These are phyloP conservation scores for Termitomyces sp. DNA, from an alignment of 768 basidiomycete genomes.

Conservation along the genomic window DNA sequence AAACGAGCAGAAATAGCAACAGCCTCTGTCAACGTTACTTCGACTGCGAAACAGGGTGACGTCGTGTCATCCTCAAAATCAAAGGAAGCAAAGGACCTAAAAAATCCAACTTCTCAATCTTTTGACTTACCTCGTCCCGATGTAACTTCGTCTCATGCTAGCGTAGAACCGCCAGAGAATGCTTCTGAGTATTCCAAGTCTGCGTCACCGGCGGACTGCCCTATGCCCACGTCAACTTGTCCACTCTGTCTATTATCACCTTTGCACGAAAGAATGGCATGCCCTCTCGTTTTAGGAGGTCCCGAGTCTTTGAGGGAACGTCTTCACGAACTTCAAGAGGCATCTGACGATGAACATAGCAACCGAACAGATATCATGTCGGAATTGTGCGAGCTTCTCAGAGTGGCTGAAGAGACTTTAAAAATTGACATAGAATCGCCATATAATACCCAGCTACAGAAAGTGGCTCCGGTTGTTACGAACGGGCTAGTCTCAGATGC, in stretches of 20 bases:
- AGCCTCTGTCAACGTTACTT: background rate
- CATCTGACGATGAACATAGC: conserved; percentile 16
- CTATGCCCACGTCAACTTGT: conserved; percentile 22
- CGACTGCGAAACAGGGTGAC: background rate
- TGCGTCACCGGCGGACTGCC: background rate
- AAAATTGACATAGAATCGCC: background rate
- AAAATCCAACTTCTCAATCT: background rate
- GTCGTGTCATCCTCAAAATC: background rate
- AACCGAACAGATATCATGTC: conserved; percentile 28
- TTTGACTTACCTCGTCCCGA: background rate
- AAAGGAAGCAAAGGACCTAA: background rate
- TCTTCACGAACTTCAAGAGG: conserved; percentile 36
- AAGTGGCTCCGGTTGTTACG: background rate
- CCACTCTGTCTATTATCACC: conserved; percentile 41
- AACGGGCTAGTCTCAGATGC: background rate
- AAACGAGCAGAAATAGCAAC: conserved; percentile 9
- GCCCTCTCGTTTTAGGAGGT: conserved; percentile 43
- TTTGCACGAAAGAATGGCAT: conserved; percentile 43
- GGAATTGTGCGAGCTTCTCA: conserved; percentile 32
- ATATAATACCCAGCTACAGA: background rate
- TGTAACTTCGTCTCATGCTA: background rate
- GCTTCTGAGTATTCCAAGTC: background rate
- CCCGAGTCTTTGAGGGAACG: conserved; percentile 38
- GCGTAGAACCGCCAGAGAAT: background rate
- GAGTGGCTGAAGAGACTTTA: background rate